These are phyloP conservation scores for Trichomonas vaginalis DNA, from an alignment of 208 protist species.

Conservation along the genomic window DNA sequence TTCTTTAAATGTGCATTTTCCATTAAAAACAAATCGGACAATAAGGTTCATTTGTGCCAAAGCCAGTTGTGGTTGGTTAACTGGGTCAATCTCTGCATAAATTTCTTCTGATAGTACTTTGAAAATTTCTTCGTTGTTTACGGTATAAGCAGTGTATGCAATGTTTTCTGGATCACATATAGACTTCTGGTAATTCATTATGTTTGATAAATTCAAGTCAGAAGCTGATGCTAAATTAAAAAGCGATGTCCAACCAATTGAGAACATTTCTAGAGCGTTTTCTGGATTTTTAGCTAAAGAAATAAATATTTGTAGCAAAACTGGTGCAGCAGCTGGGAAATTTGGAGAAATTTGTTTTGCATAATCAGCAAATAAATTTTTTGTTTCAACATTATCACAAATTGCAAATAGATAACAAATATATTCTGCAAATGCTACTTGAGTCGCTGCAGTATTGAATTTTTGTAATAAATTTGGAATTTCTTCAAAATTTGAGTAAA, in stretches of 20 bases:
- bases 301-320: neutral
- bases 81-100: neutral
- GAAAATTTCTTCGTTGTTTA: neutral
- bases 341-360: neutral
- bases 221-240: neutral
- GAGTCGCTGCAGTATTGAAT: neutral
- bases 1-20: neutral
- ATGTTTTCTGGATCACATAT: neutral
- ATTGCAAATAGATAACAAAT: neutral
- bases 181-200: neutral
- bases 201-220: neutral
- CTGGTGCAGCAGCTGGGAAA: neutral
- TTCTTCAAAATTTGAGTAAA: neutral
- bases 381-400: neutral
- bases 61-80: neutral
- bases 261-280: neutral
- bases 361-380: neutral
- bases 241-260: neutral
- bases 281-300: neutral
- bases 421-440: neutral
- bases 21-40: neutral
- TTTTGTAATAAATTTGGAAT: neutral
- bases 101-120: neutral
- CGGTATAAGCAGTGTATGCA: neutral
- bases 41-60: neutral